A percentile compares a stretch with the other conserved stretches of the same genome.
Conservation (phyloP, 805 yeast genomes). For the Priceomyces haplophilus region DNA sequence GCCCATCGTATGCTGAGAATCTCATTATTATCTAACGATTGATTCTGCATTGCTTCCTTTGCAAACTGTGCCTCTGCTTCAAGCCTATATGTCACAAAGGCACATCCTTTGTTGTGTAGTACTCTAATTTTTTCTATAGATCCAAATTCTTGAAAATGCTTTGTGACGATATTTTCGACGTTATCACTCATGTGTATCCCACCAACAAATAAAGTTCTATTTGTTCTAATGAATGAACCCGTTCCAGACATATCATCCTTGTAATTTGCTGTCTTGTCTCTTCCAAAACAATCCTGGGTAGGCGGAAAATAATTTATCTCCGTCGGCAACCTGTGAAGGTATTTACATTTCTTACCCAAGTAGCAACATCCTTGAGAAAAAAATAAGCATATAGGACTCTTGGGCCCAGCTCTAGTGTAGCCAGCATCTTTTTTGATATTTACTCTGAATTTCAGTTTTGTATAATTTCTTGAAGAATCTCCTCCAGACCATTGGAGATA, state of each 20-base stretch:
- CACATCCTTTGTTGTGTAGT: constrained; percentile 61
- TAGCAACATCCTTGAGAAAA: constrained; percentile 89
- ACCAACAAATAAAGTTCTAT: constrained; percentile 76
- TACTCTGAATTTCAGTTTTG: constrained; percentile 58
- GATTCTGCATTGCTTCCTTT: constrained; percentile 89
- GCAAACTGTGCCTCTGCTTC: constrained; percentile 90
- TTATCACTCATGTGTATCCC: constrained; percentile 42
- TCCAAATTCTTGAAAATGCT: constrained; percentile 73
- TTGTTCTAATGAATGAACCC: constrained; percentile 70
- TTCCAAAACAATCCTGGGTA: constrained; percentile 85
- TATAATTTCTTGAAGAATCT: constrained; percentile 46
- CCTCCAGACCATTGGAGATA: constrained; percentile 87
- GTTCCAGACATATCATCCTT: constrained; percentile 94
- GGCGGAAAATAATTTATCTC: constrained; percentile 55
- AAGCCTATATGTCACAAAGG: constrained; percentile 67
- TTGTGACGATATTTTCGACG: constrained; percentile 32
- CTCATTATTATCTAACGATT: constrained; percentile 61
- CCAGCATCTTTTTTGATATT: constrained; percentile 67
- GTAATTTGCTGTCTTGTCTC: constrained; percentile 78
- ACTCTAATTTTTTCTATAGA: constrained; percentile 64
- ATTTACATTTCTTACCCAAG: constrained; percentile 72
- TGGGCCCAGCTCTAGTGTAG: constrained; percentile 62
- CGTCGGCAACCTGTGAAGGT: constrained; percentile 71
- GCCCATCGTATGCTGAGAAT: constrained; percentile 82
- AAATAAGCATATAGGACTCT: constrained; percentile 65